Evolutionary conservation across 352 stramenopile genomes (phyloP).

Genomic region (Globisporangium irregulare): DNA sequence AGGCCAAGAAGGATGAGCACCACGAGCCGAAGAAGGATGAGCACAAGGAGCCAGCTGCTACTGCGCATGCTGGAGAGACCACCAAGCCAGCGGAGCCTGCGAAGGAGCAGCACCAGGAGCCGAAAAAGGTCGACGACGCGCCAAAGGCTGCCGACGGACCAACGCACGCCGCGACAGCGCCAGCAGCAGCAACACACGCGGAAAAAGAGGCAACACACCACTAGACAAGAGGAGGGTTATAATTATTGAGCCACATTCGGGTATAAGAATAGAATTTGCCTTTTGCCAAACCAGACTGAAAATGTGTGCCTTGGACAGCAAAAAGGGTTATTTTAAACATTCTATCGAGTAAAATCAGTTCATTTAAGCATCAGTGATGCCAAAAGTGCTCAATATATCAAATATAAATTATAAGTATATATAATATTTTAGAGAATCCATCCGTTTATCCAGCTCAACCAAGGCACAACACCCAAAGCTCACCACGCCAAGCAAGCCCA

Average conservation of each 20-base stretch:
- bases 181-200: neutral
- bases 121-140: neutral
- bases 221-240: too few relatives aligned
- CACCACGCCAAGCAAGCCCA: neutral
- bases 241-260: too few relatives aligned
- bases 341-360: too few relatives aligned
- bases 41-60: constrained; percentile 1
- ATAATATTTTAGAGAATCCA: too few relatives aligned
- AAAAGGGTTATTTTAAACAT: too few relatives aligned
- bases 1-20: constrained; percentile 5
- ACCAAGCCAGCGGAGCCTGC: constrained; percentile 3
- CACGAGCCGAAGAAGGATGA: constrained; percentile 8
- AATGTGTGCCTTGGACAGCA: too few relatives aligned
- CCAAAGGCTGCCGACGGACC: neutral
- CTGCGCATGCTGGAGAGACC: neutral
- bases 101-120: neutral
- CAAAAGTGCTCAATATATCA: too few relatives aligned
- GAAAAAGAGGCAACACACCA: neutral
- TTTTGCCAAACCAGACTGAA: neutral
- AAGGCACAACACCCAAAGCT: neutral
- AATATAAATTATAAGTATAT: too few relatives aligned
- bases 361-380: too few relatives aligned
- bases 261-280: neutral
- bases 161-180: neutral
- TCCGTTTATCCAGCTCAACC: too few relatives aligned